Base-by-base conservation (phyloP, 176 grass and related monocot genomes). In the Lolium perenne region DNA sequence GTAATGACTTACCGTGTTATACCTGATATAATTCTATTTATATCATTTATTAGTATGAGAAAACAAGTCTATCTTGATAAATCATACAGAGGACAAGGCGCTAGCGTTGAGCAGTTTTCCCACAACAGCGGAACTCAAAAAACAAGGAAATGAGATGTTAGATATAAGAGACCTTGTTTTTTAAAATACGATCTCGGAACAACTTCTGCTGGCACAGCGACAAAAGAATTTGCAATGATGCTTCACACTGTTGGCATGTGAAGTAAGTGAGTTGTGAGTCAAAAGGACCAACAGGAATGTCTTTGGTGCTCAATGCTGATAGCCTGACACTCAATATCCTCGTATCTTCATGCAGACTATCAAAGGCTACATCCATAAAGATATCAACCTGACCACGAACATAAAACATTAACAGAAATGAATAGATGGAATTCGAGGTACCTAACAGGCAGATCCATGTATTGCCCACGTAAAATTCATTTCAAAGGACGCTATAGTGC, bases 331-430 rank as follows among this genome's bases (percentile, higher is more conserved):
- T 75, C 82, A 98, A 84, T 80, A 92, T 86, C 74, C 91, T 94
- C 76, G 89, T 80, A 83, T 95, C 92, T 90, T 98, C 90, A 82
- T 95, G 93, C 60, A 98, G 79, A 60, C 91, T 93, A 71, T 86
- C 93, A 71, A 98, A 98, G 81, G 96, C 90, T 67, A 83, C 90
- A 91, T 98, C 96, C 92, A 94, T 80, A 91, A 94, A 98, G 45
- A 92, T 91, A 82, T 98, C 96, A 65, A 95, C 96, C 96, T 98
- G 87, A 72, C 63, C 73, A 86, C 59, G 60, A 83, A 57, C 11
- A 77, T 35, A n/a, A 78, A 86, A 85, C 12, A 80, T 86, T 48
- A 89, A 60, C n/a, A 57, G 15, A 72, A 21, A 93, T 32, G 18
- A 81, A 81, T 41, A 84, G 9, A 85, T 64, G 54, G 22, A 82